Evolutionary conservation across 306 rosid species (phyloP), one percentile per base, ranked within the genome.

Genomic region (Abrus pulchellus): DNA sequence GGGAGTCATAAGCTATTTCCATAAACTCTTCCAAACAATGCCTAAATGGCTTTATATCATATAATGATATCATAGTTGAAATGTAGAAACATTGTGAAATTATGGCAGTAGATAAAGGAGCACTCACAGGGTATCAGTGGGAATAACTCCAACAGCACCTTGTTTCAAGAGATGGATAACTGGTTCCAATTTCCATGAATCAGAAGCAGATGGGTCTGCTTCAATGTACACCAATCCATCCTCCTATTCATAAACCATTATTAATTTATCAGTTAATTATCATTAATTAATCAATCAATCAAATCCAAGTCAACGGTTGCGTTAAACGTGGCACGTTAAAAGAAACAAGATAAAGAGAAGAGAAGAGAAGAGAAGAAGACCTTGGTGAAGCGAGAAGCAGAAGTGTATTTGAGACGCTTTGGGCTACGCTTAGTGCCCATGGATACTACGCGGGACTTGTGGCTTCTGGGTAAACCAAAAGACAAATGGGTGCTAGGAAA

Each of bases 101-200:
- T 62, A 4, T 34, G 45, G 3, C 44, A 64, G 6, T 10, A 38
- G 72, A 45, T 47, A 4, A 33, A 60, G 71, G 28, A 44, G 6
- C 27, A 61, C 89, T 75, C 82, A 94, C 99, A 90, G 56, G 14
- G 97, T 93, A 79, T 94, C 99, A 3, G 99, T 94, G 57, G 99
- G 99, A 74, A 94, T 91, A 71, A 90, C 94, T 28, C 99, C 97
- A 73, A 94, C 99, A 30, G 97, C 99, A 20, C 99, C 99, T 79
- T 89, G 83, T 69, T 88, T 91, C 77, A 94, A 85, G 43, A 92
- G 86, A 72, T 90, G 74, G 5, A 88, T 81, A 47, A 90, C 71
- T 0, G 94, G 89, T 53, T 93, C 97, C 91, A 94, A 83, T 88
- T 89, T 94, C 99, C 97, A 93, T 75, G 81, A 74, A 38, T 94